phyloP scores from a whole-genome alignment of 495 filamentous ascomycete species.

The Aspergillus coremiiformis region DNA sequence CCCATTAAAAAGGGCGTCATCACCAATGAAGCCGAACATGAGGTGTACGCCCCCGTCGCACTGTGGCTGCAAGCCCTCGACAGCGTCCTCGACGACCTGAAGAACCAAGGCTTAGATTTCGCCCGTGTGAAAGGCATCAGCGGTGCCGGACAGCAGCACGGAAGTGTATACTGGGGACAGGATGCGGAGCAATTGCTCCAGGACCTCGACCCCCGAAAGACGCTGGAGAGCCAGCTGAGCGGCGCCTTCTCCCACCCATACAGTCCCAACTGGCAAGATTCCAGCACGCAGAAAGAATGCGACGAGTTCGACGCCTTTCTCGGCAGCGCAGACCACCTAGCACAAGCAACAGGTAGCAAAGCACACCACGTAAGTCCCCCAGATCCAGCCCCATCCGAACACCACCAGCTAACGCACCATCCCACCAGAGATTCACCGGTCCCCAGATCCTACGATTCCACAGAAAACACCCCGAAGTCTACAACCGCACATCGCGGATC shows the following conservation, averaged over 20 bases:
- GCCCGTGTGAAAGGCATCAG: slow-evolving; percentile 71
- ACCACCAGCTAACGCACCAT: not conserved
- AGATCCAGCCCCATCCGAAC: no score
- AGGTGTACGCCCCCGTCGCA: slow-evolving; percentile 87
- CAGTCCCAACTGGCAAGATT: slow-evolving; percentile 96
- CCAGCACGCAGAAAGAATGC: slow-evolving; percentile 86
- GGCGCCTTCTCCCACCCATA: slow-evolving; percentile 76
- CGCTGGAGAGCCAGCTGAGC: slow-evolving; percentile 62
- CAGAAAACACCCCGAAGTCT: slow-evolving; percentile 69
- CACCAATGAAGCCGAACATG: slow-evolving; percentile 68
- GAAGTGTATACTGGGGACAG: slow-evolving; percentile 83
- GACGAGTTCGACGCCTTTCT: slow-evolving; percentile 73
- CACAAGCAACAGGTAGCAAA: slow-evolving; percentile 75
- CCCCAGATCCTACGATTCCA: slow-evolving; percentile 89
- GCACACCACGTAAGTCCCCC: slow-evolving; percentile 86
- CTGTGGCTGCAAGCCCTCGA: slow-evolving; percentile 94
- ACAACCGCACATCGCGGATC: slow-evolving; percentile 72
- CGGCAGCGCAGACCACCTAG: slow-evolving; percentile 58
- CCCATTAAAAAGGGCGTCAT: slow-evolving; percentile 81
- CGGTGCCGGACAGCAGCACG: slow-evolving; percentile 93
- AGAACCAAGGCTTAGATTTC: slow-evolving; percentile 68
- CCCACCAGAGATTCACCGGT: slow-evolving; percentile 81
- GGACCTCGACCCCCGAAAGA: slow-evolving; percentile 49
- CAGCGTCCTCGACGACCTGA: slow-evolving; percentile 65
- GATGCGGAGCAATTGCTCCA: slow-evolving; percentile 60